Base-by-base conservation (phyloP, 1,284 basidiomycete genomes). In the Thelephora terrestris region DNA sequence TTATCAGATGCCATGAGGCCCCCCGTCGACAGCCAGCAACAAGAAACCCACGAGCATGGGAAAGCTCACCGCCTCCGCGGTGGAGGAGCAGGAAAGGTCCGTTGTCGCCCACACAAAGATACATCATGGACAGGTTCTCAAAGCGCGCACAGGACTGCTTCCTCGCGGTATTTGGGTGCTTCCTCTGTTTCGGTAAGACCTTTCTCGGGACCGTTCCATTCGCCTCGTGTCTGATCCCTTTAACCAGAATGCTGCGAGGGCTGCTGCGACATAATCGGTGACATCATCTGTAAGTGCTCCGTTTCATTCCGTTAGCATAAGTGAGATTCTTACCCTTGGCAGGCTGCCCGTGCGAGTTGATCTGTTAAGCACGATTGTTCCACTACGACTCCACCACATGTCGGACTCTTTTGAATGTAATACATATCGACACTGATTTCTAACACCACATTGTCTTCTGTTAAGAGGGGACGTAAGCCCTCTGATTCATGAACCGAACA, bases 71-170 rank as follows among this genome's bases (percentile, higher is more conserved):
- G 79, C 49, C 59, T 81, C 47, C 74, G 79, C 50, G 80, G 79
- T 53, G 79, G 75, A 60, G 79, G 79, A 47, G 79, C 74, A 25
- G 78, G 59, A 21, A 78, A 73, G 70, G 79, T 80, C 51, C 40
- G 67, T 53, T 5, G 5, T 14, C 29, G 29, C 3, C 29, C 29
- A 3, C 12, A 12, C 12, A 7, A 12, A 10, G 4, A 3, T 9
- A 32, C 12, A 3, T 14, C 9, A 32, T 14, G 29, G 12, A 7
- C 29, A 32, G 29, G 3, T 32, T 32, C 29, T 32, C 29, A 32
- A 32, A 32, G 3, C 14, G 29, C 9, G 14, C 49, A 35, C 55
- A 76, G 78, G 78, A 81, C 59, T 82, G 78, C 61, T 75, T 80
- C 67, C 52, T 83, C 17, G 76, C 72, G 27, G 9, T 69, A 36